Evolutionary conservation across 2,329 filamentous ascomycete species (phyloP).

Genomic region (Moelleriella libera): DNA sequence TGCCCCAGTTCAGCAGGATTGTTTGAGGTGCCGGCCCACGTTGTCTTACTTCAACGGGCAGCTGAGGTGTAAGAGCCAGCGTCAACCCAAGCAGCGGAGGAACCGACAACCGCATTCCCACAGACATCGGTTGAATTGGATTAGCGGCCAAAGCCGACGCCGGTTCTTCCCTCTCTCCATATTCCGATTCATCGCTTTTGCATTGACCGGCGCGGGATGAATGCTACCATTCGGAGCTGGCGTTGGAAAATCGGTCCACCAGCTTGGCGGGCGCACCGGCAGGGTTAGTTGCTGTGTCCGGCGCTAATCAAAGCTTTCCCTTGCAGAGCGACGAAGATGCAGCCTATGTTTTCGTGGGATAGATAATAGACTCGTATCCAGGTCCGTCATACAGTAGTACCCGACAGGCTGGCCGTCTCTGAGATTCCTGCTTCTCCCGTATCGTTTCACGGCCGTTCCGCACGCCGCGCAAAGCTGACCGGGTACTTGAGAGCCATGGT

Average conservation of each 20-base stretch:
- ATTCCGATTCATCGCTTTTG: neutral
- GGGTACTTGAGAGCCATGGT: too few species aligned
- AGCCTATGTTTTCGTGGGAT: neutral
- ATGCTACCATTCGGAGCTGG: neutral
- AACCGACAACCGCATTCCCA: neutral
- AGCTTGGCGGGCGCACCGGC: neutral
- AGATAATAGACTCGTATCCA: neutral
- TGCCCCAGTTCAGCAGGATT: neutral
- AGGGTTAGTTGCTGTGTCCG: neutral
- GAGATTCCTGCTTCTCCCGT: neutral
- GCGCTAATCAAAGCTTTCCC: neutral
- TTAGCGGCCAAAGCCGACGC: too few species aligned
- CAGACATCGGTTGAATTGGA: too few species aligned
- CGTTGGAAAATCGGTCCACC: neutral
- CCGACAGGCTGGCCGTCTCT: neutral
- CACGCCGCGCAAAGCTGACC: neutral
- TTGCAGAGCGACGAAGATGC: neutral
- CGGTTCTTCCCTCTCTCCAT: neutral
- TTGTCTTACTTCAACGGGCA: neutral
- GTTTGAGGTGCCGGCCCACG: slow-evolving; percentile 2
- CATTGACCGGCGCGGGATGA: neutral
- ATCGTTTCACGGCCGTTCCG: neutral
- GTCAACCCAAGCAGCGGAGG: neutral
- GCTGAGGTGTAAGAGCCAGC: neutral
- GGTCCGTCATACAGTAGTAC: neutral